Conservation (phyloP, 306 rosid species). For the Vachellia collinsii region DNA sequence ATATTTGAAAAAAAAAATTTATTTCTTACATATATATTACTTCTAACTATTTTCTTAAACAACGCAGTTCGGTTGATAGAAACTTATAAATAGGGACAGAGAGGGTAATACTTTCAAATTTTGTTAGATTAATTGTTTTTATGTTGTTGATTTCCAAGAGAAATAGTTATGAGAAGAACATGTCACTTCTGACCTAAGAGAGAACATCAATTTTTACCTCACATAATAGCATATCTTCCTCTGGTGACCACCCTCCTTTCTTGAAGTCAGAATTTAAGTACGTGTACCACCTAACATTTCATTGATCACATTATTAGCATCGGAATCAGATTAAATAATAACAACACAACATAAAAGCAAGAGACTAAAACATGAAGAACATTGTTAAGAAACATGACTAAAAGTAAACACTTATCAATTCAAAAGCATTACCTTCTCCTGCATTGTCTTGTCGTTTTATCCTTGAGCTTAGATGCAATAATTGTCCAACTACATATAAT, state of each 20-base stretch:
- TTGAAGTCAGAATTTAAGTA: conserved; percentile 98
- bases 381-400: conserved; percentile 38
- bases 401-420: conserved; percentile 28
- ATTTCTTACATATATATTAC: too few species aligned
- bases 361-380: conserved; percentile 19
- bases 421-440: conserved; percentile 75
- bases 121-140: neutral
- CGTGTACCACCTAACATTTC: conserved; percentile 86
- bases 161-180: conserved; percentile 19
- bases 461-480: conserved; percentile 96
- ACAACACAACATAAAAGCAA: conserved; percentile 27
- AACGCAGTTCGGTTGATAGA: too few species aligned
- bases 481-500: conserved; percentile 77
- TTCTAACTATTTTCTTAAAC: neutral
- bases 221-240: conserved; percentile 93
- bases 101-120: conserved; percentile 10
- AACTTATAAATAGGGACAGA: too few species aligned
- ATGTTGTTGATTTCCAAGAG: conserved; percentile 30
- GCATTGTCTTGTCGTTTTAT: conserved; percentile 98
- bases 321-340: conserved; percentile 41
- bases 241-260: conserved; percentile 99
- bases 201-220: conserved; percentile 61
- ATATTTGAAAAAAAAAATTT: neutral
- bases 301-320: conserved; percentile 29
- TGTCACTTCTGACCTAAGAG: conserved; percentile 8